Evolutionary conservation across 805 yeast genomes (phyloP).

Genomic region (Priceomyces fermenticarens): DNA sequence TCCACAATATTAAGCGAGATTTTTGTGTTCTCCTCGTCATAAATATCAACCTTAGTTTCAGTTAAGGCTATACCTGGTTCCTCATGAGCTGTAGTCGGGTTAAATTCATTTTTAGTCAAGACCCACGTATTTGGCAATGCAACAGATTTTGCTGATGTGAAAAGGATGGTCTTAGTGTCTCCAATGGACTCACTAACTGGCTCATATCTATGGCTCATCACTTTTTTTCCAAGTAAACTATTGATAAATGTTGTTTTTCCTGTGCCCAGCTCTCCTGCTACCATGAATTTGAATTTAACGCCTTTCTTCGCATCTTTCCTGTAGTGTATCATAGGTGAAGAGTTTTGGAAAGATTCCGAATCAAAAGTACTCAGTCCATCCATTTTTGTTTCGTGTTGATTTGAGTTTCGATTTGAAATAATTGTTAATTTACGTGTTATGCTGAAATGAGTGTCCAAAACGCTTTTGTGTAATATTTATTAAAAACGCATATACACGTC

Average conservation of each 20-base stretch:
- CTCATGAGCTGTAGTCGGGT: slow-evolving; percentile 54
- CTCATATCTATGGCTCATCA: slow-evolving; percentile 59
- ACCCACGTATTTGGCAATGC: slow-evolving; percentile 52
- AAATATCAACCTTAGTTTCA: slow-evolving; percentile 57
- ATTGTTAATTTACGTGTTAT: slow-evolving; percentile 2
- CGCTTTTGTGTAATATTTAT: slow-evolving; percentile 1
- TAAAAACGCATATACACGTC: background rate
- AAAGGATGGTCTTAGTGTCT: slow-evolving; percentile 52
- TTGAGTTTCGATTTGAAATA: background rate
- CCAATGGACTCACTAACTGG: slow-evolving; percentile 14
- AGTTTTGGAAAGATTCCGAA: slow-evolving; percentile 23
- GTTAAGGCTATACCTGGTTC: slow-evolving; percentile 80
- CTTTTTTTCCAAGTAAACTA: slow-evolving; percentile 58
- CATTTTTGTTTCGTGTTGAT: slow-evolving; percentile 9
- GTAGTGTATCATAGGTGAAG: slow-evolving; percentile 47
- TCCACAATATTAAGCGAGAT: slow-evolving; percentile 59
- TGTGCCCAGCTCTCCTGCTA: slow-evolving; percentile 70
- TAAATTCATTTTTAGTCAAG: slow-evolving; percentile 54
- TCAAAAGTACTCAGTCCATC: slow-evolving; percentile 21
- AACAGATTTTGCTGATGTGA: slow-evolving; percentile 56
- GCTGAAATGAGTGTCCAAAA: background rate
- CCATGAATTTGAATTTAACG: slow-evolving; percentile 68
- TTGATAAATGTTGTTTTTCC: slow-evolving; percentile 79
- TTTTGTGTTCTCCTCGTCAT: slow-evolving; percentile 57
- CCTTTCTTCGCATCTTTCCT: slow-evolving; percentile 72